phyloP scores from a whole-genome alignment of 257 asterid genomes.

The Solanum clarkiae region DNA sequence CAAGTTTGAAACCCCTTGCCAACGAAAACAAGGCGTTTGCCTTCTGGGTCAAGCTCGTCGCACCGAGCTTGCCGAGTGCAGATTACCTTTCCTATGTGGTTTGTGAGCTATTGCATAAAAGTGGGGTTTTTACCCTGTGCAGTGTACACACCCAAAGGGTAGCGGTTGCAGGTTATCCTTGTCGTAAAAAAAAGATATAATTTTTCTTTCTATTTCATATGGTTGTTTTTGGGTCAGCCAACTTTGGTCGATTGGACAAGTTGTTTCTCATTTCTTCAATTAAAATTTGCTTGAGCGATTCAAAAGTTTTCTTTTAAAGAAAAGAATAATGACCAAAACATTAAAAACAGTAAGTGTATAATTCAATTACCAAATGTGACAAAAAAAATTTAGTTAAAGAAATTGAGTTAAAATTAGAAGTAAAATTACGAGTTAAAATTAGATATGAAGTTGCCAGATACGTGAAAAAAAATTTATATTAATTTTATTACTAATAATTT shows the following conservation, averaged over 20 bases:
- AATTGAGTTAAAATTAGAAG: neutral
- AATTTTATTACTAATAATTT: neutral
- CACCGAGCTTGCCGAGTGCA: no score
- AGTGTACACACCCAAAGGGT: no score
- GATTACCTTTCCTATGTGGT: no score
- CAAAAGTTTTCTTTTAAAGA: neutral
- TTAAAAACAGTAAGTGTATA: neutral
- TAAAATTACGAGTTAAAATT: no score
- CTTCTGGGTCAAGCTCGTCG: no score
- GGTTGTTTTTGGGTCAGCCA: neutral
- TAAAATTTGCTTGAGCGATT: neutral
- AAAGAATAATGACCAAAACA: neutral
- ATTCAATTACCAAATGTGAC: neutral
- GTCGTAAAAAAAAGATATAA: no score
- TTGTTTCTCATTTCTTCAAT: neutral
- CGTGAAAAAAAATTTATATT: neutral
- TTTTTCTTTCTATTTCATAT: neutral
- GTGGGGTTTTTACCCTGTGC: no score
- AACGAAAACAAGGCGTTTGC: no score
- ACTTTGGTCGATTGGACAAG: neutral
- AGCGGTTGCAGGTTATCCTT: no score
- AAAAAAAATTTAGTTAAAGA: neutral
- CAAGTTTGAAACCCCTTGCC: no score
- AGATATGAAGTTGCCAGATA: neutral
- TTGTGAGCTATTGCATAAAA: no score